These are phyloP conservation scores for Saprolegnia diclina DNA, from an alignment of 352 stramenopile species.

Conservation along the genomic window DNA sequence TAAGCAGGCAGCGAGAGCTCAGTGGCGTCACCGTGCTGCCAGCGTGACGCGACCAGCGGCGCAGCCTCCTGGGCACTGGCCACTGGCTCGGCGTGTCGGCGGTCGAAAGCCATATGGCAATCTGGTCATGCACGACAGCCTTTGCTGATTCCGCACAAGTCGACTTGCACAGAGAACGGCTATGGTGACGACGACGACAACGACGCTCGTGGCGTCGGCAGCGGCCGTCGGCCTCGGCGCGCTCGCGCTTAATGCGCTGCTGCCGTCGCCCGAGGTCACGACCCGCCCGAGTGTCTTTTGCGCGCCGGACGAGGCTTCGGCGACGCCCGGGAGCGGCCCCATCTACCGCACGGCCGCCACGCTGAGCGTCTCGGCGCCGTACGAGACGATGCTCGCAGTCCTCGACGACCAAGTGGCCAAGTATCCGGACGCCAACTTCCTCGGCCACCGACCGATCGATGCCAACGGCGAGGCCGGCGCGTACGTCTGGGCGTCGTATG, in stretches of 20 bases:
- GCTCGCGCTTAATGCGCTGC: neutral
- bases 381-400: neutral
- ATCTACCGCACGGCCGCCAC: neutral
- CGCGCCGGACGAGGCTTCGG: neutral
- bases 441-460: constrained; percentile 45
- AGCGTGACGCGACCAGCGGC: too few species aligned
- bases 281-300: neutral
- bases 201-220: neutral
- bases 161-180: too few species aligned
- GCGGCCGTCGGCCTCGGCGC: neutral
- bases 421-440: constrained; percentile 32
- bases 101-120: neutral
- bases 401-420: neutral
- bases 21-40: too few species aligned
- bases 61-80: too few species aligned
- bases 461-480: constrained; percentile 36
- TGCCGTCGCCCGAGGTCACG: neutral
- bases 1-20: too few species aligned
- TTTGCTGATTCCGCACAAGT: too few species aligned
- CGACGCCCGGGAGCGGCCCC: neutral
- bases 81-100: too few species aligned
- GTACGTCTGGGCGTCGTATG: constrained; percentile 62
- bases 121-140: neutral
- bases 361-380: neutral
- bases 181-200: neutral